These are phyloP conservation scores for Teratosphaeriaceae sp. DNA, from an alignment of 2,329 filamentous ascomycete species.

Conservation along the genomic window DNA sequence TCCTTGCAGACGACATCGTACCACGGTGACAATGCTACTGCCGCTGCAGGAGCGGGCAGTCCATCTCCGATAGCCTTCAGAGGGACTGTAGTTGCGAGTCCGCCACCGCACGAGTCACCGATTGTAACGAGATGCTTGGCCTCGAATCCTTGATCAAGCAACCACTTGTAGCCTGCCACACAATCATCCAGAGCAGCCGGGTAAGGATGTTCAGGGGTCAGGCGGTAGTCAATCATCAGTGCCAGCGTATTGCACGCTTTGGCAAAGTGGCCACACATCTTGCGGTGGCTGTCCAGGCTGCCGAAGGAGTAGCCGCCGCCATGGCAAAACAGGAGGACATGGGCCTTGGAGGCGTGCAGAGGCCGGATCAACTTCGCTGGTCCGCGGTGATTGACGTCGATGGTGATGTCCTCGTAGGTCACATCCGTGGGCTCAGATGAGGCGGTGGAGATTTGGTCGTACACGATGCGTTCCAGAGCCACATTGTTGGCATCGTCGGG, in stretches of 20 bases:
- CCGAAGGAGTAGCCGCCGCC: slow-evolving; percentile 23
- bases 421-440: slow-evolving; percentile 18
- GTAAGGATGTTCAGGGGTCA: slow-evolving; percentile 53
- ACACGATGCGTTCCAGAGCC: slow-evolving; percentile 15
- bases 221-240: slow-evolving; percentile 51
- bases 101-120: slow-evolving; percentile 23
- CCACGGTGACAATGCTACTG: slow-evolving; percentile 20
- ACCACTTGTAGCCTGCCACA: slow-evolving; percentile 48
- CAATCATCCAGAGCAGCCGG: slow-evolving; percentile 50
- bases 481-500: slow-evolving; percentile 9
- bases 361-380: slow-evolving; percentile 18
- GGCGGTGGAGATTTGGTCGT: slow-evolving; percentile 20
- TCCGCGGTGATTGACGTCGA: slow-evolving; percentile 11
- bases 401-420: slow-evolving; percentile 14
- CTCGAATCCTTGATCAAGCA: slow-evolving; percentile 40
- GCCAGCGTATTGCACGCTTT: slow-evolving; percentile 43
- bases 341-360: slow-evolving; percentile 13
- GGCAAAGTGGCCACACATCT: slow-evolving; percentile 30
- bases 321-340: slow-evolving; percentile 20
- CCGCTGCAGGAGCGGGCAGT: slow-evolving; percentile 15
- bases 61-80: slow-evolving; percentile 15
- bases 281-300: slow-evolving; percentile 19
- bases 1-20: slow-evolving; percentile 15
- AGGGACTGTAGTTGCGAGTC: slow-evolving; percentile 18
- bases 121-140: slow-evolving; percentile 17